A percentile compares a stretch with the other conserved stretches of the same genome.
Conservation (phyloP, 164 flowering plant genomes). For the Tetracentron sinense region DNA sequence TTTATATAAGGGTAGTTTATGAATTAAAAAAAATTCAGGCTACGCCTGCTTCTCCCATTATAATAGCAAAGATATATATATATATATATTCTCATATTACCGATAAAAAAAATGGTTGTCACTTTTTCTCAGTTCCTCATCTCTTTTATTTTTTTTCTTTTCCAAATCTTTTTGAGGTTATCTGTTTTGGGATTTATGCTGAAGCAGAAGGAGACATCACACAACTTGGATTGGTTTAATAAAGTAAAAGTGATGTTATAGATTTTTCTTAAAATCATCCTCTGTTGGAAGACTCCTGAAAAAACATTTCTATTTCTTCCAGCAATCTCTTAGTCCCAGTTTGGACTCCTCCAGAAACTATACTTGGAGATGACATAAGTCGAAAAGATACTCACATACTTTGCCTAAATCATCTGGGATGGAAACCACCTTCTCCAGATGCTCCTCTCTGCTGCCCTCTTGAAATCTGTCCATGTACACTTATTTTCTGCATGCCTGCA, state of each 20-base stretch:
- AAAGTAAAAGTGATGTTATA: not conserved
- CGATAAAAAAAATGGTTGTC: too few relatives aligned
- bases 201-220: not conserved
- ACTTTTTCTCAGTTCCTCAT: too few relatives aligned
- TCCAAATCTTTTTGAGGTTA: too few relatives aligned
- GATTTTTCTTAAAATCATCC: constrained; percentile 18
- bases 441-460: constrained; percentile 25
- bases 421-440: constrained; percentile 20
- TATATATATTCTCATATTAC: too few relatives aligned
- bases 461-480: constrained; percentile 30
- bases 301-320: constrained; percentile 65
- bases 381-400: constrained; percentile 41
- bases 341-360: constrained; percentile 15
- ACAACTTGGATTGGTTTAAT: not conserved
- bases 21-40: too few relatives aligned
- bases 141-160: too few relatives aligned
- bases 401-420: constrained; percentile 36
- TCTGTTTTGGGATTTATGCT: not conserved
- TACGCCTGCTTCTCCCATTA: too few relatives aligned
- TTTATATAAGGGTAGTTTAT: too few relatives aligned
- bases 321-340: constrained; percentile 26
- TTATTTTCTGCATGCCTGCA: constrained; percentile 69
- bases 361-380: constrained; percentile 19
- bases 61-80: too few relatives aligned
- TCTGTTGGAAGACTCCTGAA: constrained; percentile 30